Percentiles rank a stretch among this genome's conserved stretches.
Conservation (phyloP, 1,139 yeast species). For the Pichia kudriavzevii region DNA sequence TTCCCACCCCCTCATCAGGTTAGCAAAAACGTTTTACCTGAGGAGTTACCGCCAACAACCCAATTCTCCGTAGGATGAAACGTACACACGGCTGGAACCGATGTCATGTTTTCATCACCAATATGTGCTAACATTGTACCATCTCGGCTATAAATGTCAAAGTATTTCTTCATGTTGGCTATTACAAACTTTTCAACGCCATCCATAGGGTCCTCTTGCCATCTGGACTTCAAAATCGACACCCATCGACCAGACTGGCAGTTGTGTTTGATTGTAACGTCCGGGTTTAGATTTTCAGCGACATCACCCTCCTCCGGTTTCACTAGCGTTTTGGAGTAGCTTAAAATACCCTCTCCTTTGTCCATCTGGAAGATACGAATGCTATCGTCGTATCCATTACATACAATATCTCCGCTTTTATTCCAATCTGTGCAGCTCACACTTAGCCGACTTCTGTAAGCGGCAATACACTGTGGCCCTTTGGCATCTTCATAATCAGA, state of each 20-base stretch:
- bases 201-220: conserved; percentile 69
- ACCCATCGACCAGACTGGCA: conserved; percentile 98
- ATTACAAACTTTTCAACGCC: conserved; percentile 77
- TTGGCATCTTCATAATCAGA: conserved; percentile 34
- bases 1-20: conserved; percentile 3
- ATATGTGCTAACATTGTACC: conserved; percentile 78
- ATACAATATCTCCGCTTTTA: conserved; percentile 62
- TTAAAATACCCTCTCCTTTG: conserved; percentile 11
- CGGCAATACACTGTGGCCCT: conserved; percentile 52
- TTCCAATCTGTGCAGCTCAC: conserved; percentile 88
- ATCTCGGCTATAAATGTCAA: conserved; percentile 69
- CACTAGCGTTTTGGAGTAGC: conserved; percentile 12
- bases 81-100: conserved; percentile 83
- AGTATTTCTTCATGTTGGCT: conserved; percentile 84
- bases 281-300: conserved; percentile 40
- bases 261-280: conserved; percentile 65
- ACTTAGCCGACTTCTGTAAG: conserved; percentile 66
- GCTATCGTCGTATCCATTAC: conserved; percentile 89
- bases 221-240: conserved; percentile 75
- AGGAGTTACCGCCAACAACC: conserved; percentile 90
- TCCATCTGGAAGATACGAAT: conserved; percentile 52
- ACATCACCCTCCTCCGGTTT: conserved; percentile 19
- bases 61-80: conserved; percentile 85
- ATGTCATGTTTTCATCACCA: conserved; percentile 49
- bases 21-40: conserved; percentile 81